phyloP scores from a whole-genome alignment of 2,329 filamentous ascomycete species.

The Ophiognomonia clavigignenti-juglandacearum region DNA sequence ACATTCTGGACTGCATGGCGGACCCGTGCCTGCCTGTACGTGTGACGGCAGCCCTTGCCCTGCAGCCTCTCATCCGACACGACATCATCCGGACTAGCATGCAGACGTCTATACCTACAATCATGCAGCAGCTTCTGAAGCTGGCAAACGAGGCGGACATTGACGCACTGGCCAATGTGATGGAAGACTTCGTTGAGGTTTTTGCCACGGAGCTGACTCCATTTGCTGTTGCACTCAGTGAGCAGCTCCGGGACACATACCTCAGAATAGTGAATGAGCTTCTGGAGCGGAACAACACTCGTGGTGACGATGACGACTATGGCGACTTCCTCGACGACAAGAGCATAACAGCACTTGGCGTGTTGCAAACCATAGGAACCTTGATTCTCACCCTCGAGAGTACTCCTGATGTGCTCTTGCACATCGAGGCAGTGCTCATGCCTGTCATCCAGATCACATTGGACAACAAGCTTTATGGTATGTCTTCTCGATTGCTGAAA shows the following conservation, averaged over 20 bases:
- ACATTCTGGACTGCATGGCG: constrained; percentile 95
- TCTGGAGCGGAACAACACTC: constrained; percentile 78
- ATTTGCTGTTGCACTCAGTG: constrained; percentile 91
- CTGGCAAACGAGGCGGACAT: constrained; percentile 97
- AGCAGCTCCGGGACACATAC: constrained; percentile 94
- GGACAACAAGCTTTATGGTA: constrained; percentile 94
- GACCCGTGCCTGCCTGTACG: constrained; percentile 89
- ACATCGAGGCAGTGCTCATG: constrained; percentile 94
- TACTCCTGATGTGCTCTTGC: constrained; percentile 89
- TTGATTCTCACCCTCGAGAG: constrained; percentile 95
- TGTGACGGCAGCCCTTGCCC: constrained; percentile 86
- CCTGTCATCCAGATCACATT: constrained; percentile 93
- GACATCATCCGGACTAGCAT: constrained; percentile 91
- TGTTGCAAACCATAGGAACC: constrained; percentile 95
- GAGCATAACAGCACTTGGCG: constrained; percentile 93
- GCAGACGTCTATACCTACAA: constrained; percentile 96
- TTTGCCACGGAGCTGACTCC: constrained; percentile 96
- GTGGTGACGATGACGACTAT: constrained; percentile 69
- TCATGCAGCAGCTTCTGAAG: constrained; percentile 98
- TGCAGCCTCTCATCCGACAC: constrained; percentile 93
- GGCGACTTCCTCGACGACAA: constrained; percentile 96
- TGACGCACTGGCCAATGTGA: constrained; percentile 93
- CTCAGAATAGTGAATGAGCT: constrained; percentile 89
- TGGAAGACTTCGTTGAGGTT: constrained; percentile 99
- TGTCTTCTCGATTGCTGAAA: constrained; percentile 17